These are phyloP conservation scores for Hericium alpestre DNA, from an alignment of 768 basidiomycete species.

Conservation along the genomic window DNA sequence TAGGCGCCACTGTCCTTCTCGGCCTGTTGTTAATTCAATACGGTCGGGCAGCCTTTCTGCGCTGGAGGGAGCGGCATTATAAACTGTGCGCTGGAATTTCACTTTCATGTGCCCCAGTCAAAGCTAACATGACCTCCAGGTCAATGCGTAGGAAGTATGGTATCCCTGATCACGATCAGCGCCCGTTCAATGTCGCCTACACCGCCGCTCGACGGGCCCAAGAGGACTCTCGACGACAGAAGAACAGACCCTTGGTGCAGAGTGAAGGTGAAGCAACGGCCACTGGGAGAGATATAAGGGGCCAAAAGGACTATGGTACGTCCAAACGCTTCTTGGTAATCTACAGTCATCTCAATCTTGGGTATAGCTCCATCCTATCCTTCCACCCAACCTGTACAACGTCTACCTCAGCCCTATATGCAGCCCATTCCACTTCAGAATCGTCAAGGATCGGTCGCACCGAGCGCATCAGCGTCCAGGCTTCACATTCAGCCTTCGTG, in stretches of 20 bases:
- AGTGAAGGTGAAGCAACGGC: too few relatives aligned
- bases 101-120: neutral
- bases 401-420: too few relatives aligned
- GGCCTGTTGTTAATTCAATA: slow-evolving; percentile 20
- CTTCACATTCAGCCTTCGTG: too few relatives aligned
- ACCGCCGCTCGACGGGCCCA: slow-evolving; percentile 52
- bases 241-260: neutral
- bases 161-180: slow-evolving; percentile 72
- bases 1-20: slow-evolving; percentile 7
- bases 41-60: slow-evolving; percentile 30
- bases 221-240: slow-evolving; percentile 27
- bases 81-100: slow-evolving; percentile 41
- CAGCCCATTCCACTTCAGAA: too few relatives aligned
- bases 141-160: slow-evolving; percentile 68
- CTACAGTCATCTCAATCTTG: neutral
- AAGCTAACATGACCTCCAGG: slow-evolving; percentile 24
- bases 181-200: slow-evolving; percentile 84
- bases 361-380: neutral
- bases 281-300: neutral
- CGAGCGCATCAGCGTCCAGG: too few relatives aligned
- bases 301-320: neutral
- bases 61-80: slow-evolving; percentile 54
- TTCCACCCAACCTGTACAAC: too few relatives aligned
- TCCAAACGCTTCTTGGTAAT: too few relatives aligned
- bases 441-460: too few relatives aligned